Conservation (phyloP, 2,329 filamentous ascomycete species). For the Hypoxylon sp. region DNA sequence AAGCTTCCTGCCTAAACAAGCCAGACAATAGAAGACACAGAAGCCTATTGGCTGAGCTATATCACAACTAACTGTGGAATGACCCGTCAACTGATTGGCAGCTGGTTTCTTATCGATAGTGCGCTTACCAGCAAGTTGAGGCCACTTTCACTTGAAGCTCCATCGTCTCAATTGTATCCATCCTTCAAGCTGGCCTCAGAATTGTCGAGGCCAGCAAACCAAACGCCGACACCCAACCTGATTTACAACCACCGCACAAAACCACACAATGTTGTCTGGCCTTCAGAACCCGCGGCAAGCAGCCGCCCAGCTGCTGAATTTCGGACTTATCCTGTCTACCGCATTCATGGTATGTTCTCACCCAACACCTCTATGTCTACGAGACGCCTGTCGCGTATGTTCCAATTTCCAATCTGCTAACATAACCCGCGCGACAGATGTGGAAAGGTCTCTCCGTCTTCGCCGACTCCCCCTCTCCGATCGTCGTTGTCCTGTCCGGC, state of each 20-base stretch:
- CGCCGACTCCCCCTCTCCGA: conserved; percentile 81
- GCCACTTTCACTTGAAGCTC: conserved; percentile 38
- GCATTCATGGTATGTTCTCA: conserved; percentile 81
- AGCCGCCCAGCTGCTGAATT: conserved; percentile 87
- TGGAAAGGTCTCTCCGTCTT: conserved; percentile 90
- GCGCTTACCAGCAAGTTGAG: conserved; percentile 32
- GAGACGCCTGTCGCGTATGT: background rate
- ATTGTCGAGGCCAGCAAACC: conserved; percentile 44
- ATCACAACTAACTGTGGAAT: background rate
- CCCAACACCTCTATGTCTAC: background rate
- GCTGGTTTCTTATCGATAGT: conserved; percentile 38
- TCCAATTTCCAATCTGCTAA: conserved; percentile 36
- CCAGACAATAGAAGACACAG: conserved; percentile 2
- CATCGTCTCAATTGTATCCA: conserved; percentile 21
- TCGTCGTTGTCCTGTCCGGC: conserved; percentile 87
- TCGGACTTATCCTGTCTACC: conserved; percentile 88
- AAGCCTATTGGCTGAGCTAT: conserved; percentile 23
- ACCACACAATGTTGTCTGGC: conserved; percentile 73
- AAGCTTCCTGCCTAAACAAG: conserved; percentile 39
- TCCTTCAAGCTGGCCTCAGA: conserved; percentile 40
- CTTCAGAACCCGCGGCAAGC: conserved; percentile 84
- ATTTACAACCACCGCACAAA: background rate
- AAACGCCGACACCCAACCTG: background rate
- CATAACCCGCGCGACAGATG: conserved; percentile 64
- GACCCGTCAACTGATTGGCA: conserved; percentile 5